Percentiles rank a stretch among this genome's conserved stretches.
These are phyloP conservation scores for Hydnomerulius pinastri DNA, from an alignment of 768 basidiomycete genomes.

Conservation along the genomic window DNA sequence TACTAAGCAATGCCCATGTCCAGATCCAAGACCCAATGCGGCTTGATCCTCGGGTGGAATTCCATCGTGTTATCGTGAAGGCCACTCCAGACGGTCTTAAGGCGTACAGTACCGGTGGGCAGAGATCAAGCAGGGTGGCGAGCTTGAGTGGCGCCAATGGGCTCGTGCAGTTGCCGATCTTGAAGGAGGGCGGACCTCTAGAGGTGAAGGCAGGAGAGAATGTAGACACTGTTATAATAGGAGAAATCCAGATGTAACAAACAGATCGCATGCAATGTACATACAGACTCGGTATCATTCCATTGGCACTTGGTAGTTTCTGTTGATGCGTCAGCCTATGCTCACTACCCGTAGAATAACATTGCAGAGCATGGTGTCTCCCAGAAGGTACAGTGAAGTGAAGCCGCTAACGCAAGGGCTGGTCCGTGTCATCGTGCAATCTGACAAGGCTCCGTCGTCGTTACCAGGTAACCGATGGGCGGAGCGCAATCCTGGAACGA, in stretches of 20 bases:
- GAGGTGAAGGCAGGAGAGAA: slow-evolving; percentile 54
- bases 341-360: too few relatives aligned
- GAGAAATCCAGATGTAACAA: slow-evolving; percentile 53
- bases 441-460: too few relatives aligned
- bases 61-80: slow-evolving; percentile 75
- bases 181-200: slow-evolving; percentile 33
- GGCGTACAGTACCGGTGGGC: slow-evolving; percentile 84
- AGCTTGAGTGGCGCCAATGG: slow-evolving; percentile 84
- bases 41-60: slow-evolving; percentile 76
- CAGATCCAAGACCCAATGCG: slow-evolving; percentile 63
- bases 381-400: too few relatives aligned
- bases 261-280: background rate
- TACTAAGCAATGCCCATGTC: background rate
- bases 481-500: too few relatives aligned
- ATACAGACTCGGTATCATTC: background rate
- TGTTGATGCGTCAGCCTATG: too few relatives aligned
- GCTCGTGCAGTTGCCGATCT: slow-evolving; percentile 64
- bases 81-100: slow-evolving; percentile 45
- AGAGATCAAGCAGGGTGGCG: slow-evolving; percentile 79
- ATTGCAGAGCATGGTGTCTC: too few relatives aligned
- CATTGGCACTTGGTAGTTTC: background rate
- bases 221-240: slow-evolving; percentile 65
- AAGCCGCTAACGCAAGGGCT: too few relatives aligned
- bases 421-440: too few relatives aligned
- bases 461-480: too few relatives aligned